Evolutionary conservation across 495 filamentous ascomycete species (phyloP).

Genomic region (Penicillium canariense): DNA sequence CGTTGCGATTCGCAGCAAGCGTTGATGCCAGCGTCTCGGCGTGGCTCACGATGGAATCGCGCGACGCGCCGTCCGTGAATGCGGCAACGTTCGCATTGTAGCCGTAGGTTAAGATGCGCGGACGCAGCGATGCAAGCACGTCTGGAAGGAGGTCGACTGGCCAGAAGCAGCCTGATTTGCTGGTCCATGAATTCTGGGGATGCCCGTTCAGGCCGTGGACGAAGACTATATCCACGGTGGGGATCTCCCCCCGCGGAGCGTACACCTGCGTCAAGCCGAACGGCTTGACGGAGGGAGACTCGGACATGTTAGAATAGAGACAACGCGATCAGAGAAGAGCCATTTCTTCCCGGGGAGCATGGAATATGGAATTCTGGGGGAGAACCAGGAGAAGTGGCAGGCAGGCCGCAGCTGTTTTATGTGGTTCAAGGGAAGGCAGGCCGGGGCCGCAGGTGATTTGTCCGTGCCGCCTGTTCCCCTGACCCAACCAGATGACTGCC

Average conservation of each 20-base stretch:
- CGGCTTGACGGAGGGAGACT: conserved; percentile 49
- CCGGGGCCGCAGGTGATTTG: conserved; percentile 15
- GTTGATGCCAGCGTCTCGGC: conserved; percentile 73
- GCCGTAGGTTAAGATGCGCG: conserved; percentile 76
- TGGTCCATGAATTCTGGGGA: conserved; percentile 73
- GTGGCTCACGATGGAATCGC: conserved; percentile 79
- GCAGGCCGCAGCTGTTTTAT: conserved; percentile 1
- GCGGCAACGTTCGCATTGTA: conserved; percentile 78
- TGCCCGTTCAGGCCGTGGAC: conserved; percentile 85
- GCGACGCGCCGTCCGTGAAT: conserved; percentile 58
- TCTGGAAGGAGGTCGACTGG: conserved; percentile 69
- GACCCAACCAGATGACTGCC: conserved; percentile 21
- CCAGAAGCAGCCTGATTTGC: conserved; percentile 68
- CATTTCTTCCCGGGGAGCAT: conserved; percentile 5
- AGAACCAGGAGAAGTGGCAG: background rate
- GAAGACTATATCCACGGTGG: conserved; percentile 58
- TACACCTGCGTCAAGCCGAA: conserved; percentile 72
- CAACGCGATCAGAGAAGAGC: conserved; percentile 3
- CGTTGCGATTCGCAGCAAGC: conserved; percentile 57
- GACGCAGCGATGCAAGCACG: conserved; percentile 57
- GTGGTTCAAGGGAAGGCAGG: background rate
- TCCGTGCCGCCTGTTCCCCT: too few relatives aligned
- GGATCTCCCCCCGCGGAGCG: conserved; percentile 40
- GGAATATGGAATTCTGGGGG: background rate
- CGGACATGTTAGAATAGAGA: conserved; percentile 20